Conservation (phyloP, 2,329 filamentous ascomycete genomes). For the Bipolaris cookei region DNA sequence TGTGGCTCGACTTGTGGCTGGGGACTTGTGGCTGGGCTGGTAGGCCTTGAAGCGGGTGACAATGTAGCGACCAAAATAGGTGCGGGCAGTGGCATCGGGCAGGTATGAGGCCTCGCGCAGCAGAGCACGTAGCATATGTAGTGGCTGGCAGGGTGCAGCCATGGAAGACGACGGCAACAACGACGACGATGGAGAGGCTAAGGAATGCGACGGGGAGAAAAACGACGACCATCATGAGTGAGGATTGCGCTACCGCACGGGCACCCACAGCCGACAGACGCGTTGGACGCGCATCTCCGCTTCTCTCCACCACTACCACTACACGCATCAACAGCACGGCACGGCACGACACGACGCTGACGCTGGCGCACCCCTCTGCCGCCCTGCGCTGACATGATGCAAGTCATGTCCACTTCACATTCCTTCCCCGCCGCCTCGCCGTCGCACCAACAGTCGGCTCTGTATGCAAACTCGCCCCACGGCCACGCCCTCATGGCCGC, state of each 20-base stretch:
- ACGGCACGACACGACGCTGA: not conserved
- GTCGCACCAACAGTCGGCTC: conserved; percentile 42
- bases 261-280: conserved; percentile 26
- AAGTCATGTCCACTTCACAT: conserved; percentile 43
- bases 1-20: too few relatives aligned
- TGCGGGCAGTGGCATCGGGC: conserved; percentile 62
- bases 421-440: conserved; percentile 37
- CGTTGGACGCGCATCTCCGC: conserved; percentile 32
- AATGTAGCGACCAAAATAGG: conserved; percentile 58
- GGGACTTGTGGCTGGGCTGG: conserved; percentile 34
- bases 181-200: not conserved
- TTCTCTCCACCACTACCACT: conserved; percentile 29
- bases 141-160: conserved; percentile 28
- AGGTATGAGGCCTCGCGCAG: conserved; percentile 67
- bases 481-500: conserved; percentile 44
- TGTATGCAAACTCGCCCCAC: conserved; percentile 43
- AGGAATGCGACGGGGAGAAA: too few relatives aligned
- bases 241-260: conserved; percentile 21
- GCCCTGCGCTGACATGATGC: conserved; percentile 37
- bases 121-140: conserved; percentile 61
- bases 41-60: conserved; percentile 57
- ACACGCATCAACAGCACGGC: conserved; percentile 14
- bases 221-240: too few relatives aligned
- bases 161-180: conserved; percentile 14
- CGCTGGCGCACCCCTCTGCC: conserved; percentile 8